These are phyloP conservation scores for Pestalotiopsis sp. DNA, from an alignment of 2,329 filamentous ascomycete genomes.

Conservation along the genomic window DNA sequence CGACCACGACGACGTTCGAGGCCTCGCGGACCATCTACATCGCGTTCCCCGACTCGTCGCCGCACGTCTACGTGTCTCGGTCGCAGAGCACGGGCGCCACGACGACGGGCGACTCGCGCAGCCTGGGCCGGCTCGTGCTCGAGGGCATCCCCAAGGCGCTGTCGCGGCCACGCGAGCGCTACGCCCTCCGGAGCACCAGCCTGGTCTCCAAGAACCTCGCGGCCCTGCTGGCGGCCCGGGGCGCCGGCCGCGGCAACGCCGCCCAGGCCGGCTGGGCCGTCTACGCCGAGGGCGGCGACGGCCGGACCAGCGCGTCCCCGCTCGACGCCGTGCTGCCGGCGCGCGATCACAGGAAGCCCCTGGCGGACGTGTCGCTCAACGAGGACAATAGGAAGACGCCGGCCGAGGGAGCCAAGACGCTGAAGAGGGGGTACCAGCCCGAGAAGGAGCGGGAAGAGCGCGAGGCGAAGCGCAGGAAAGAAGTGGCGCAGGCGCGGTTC, in stretches of 20 bases:
- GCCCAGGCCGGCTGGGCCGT: conserved; percentile 80
- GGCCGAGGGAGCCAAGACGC: conserved; percentile 24
- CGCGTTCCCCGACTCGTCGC: conserved; percentile 80
- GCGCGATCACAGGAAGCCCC: conserved; percentile 33
- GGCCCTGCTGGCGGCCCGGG: conserved; percentile 70
- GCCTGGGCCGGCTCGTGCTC: conserved; percentile 71
- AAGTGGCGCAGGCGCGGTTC: conserved; percentile 71
- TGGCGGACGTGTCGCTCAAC: conserved; percentile 40
- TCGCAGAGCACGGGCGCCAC: conserved; percentile 46
- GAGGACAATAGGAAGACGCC: conserved; percentile 21
- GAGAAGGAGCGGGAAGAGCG: conserved; percentile 34
- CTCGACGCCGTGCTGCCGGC: conserved; percentile 54
- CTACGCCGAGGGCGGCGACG: conserved; percentile 67
- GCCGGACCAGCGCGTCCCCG: conserved; percentile 50
- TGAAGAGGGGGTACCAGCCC: conserved; percentile 26
- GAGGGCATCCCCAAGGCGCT: conserved; percentile 83
- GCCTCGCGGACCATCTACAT: conserved; percentile 75
- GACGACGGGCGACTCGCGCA: conserved; percentile 57
- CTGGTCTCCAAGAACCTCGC: conserved; percentile 73
- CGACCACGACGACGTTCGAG: conserved; percentile 58
- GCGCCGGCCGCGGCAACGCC: conserved; percentile 69
- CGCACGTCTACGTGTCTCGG: conserved; percentile 71
- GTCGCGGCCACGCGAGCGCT: conserved; percentile 73
- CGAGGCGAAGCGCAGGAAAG: conserved; percentile 59
- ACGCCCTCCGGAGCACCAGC: conserved; percentile 68